phyloP scores from a whole-genome alignment of 2,329 filamentous ascomycete genomes.

The Clonostachys byssicola region DNA sequence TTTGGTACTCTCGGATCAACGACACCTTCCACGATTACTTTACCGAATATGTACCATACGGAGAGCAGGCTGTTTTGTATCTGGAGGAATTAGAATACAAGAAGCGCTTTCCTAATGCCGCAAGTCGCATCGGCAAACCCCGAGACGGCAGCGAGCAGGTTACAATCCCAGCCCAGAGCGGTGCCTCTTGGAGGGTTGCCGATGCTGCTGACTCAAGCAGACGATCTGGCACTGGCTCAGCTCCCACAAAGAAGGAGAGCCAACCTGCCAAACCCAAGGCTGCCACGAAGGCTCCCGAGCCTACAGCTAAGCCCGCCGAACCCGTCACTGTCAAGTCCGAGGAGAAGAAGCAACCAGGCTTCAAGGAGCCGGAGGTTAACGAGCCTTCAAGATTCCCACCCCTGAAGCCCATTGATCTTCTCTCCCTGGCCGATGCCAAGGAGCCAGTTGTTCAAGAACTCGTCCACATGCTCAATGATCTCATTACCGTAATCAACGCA shows the following conservation, averaged over 20 bases:
- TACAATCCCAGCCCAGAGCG: slow-evolving; percentile 80
- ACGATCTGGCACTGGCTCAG: slow-evolving; percentile 57
- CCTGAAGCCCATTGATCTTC: slow-evolving; percentile 69
- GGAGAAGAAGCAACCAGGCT: slow-evolving; percentile 12
- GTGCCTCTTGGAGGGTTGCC: slow-evolving; percentile 75
- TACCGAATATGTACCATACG: slow-evolving; percentile 92
- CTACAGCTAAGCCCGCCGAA: background rate
- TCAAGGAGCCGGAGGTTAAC: slow-evolving; percentile 58
- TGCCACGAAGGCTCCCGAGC: slow-evolving; percentile 8
- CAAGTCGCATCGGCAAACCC: slow-evolving; percentile 36
- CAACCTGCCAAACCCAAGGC: slow-evolving; percentile 13
- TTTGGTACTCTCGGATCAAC: slow-evolving; percentile 88
- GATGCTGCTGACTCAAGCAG: slow-evolving; percentile 52
- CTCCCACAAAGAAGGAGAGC: slow-evolving; percentile 19
- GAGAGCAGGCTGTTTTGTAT: slow-evolving; percentile 91
- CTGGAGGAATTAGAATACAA: slow-evolving; percentile 93
- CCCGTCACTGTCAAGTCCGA: slow-evolving; percentile 18
- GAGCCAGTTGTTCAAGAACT: slow-evolving; percentile 91
- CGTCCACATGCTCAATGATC: slow-evolving; percentile 91
- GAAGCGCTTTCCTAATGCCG: slow-evolving; percentile 66
- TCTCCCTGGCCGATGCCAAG: slow-evolving; percentile 69
- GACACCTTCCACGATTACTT: slow-evolving; percentile 99
- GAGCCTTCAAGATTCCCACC: slow-evolving; percentile 62
- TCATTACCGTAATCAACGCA: slow-evolving; percentile 89
- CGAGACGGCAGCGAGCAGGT: slow-evolving; percentile 65